Evolutionary conservation across 2,329 filamentous ascomycete species (phyloP), one percentile per base, ranked within the genome.

Genomic region (Apiospora pterosperma): DNA sequence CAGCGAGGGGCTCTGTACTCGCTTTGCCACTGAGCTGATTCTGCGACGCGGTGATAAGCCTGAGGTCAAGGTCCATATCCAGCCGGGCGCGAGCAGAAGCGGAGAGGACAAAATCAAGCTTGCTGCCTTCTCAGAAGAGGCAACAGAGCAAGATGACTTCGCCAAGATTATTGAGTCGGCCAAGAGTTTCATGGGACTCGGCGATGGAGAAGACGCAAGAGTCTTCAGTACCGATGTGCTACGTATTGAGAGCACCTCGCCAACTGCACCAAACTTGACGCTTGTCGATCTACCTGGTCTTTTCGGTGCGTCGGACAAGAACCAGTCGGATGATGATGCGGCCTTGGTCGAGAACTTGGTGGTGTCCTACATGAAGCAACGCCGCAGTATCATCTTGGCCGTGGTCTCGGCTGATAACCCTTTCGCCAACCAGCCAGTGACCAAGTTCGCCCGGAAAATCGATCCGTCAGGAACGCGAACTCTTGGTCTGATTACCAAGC

Each of bases 231-330:
- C 74, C 6, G 79, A 85, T 67, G 71, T 81, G 1, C 77, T 86
- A 0, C 77, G 77, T 1, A 74, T 86, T 36, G 80, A 85, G 67
- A 73, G 84, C 4, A 75, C 74, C 1, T 79, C 82, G 0, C 81
- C 83, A 0, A 69, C 74, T 1, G 77, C 78, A 36, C 81, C 80
- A 2, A 80, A 85, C 21, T 74, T 88, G 19, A 88, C 85, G 0
- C 76, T 88, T 31, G 84, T 88, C 1, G 85, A 88, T 69, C 76
- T 88, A 0, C 85, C 85, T 0, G 85, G 85, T 2, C 72, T 89
- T 8, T 83, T 86, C 64, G 75, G 80, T 19, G 31, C 55, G 5
- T 36, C 31, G 31, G 76, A 78, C 0, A 74, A 79, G 11, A 81
- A 76, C 39, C 78, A 79, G 36, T 72, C 79, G 1, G 80, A 85